A percentile compares a stretch with the other conserved stretches of the same genome.
These are phyloP conservation scores for Sporisorium scitamineum DNA, from an alignment of 1,284 basidiomycete species.

Conservation along the genomic window DNA sequence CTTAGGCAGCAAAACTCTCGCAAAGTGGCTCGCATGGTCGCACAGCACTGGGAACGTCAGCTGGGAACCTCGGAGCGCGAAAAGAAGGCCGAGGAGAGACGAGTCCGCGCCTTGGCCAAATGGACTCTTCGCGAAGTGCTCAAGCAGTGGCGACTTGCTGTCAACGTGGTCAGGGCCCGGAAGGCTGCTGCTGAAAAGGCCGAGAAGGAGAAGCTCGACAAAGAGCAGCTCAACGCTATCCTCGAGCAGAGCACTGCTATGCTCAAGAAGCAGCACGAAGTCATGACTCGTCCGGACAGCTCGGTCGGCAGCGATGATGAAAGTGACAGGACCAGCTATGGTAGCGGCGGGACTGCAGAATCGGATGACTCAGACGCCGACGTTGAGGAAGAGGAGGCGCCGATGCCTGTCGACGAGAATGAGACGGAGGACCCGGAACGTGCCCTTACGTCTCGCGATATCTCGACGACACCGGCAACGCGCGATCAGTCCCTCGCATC, in stretches of 20 bases:
- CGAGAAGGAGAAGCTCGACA: slow-evolving; percentile 78
- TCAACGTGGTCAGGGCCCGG: slow-evolving; percentile 83
- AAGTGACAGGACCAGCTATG: slow-evolving; percentile 45
- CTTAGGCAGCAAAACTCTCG: slow-evolving; percentile 67
- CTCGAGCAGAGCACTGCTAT: slow-evolving; percentile 89
- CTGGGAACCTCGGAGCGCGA: slow-evolving; percentile 76
- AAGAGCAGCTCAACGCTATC: slow-evolving; percentile 89
- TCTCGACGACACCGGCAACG: slow-evolving; percentile 8
- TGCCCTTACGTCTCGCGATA: slow-evolving; percentile 1
- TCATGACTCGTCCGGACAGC: slow-evolving; percentile 55
- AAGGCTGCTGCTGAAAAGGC: slow-evolving; percentile 75
- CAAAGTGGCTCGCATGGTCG: slow-evolving; percentile 78
- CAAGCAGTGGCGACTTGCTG: slow-evolving; percentile 88
- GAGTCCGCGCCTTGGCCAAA: slow-evolving; percentile 78
- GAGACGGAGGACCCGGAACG: slow-evolving; percentile 31
- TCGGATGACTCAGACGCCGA: slow-evolving; percentile 21
- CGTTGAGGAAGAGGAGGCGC: slow-evolving; percentile 22
- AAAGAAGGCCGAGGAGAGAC: slow-evolving; percentile 77
- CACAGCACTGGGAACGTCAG: slow-evolving; percentile 82
- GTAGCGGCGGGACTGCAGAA: slow-evolving; percentile 33
- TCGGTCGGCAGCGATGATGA: slow-evolving; percentile 29
- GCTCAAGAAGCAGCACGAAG: slow-evolving; percentile 76
- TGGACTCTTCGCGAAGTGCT: slow-evolving; percentile 79
- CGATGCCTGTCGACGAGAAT: slow-evolving; percentile 26
- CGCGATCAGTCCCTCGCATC: slow-evolving; percentile 15